These are phyloP conservation scores for Rhodotorula sp. DNA, from an alignment of 1,284 basidiomycete genomes.

Conservation along the genomic window DNA sequence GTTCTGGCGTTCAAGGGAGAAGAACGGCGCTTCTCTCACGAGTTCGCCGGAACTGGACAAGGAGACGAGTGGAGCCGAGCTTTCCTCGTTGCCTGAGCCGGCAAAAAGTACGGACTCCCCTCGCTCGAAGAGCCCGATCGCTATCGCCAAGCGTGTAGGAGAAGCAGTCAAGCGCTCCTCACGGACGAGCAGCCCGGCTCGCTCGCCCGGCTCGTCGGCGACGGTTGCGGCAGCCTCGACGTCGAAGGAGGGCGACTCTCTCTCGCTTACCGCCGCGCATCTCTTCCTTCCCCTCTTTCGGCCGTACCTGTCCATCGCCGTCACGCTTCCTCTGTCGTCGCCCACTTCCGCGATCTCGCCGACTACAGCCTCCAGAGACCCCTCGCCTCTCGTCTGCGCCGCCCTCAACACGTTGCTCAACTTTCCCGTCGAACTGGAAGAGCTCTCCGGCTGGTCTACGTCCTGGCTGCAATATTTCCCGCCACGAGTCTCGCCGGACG, in stretches of 20 bases:
- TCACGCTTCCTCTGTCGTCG: conserved; percentile 6
- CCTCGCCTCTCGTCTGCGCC: conserved; percentile 22
- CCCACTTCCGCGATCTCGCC: background rate
- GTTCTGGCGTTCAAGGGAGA: conserved; percentile 25
- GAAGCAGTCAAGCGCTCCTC: conserved; percentile 25
- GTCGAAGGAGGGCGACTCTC: conserved; percentile 1
- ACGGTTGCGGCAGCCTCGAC: background rate
- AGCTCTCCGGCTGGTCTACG: conserved; percentile 32
- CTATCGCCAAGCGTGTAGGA: conserved; percentile 20
- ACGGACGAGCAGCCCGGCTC: background rate
- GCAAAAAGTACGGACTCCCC: background rate
- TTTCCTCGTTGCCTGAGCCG: background rate
- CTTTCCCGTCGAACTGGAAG: conserved; percentile 40
- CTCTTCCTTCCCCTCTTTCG: conserved; percentile 37
- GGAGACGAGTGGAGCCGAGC: background rate
- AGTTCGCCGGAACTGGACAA: background rate
- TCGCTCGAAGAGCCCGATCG: conserved; percentile 16
- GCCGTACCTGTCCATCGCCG: conserved; percentile 34
- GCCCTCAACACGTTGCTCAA: conserved; percentile 41
- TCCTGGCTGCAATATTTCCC: conserved; percentile 36
- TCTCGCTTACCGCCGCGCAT: conserved; percentile 16
- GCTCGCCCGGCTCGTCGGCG: background rate
- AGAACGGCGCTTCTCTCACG: background rate
- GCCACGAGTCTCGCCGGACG: conserved; percentile 6
- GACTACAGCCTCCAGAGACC: conserved; percentile 4